phyloP scores from a whole-genome alignment of 176 grass and related monocot species.

The Paspalum vaginatum region DNA sequence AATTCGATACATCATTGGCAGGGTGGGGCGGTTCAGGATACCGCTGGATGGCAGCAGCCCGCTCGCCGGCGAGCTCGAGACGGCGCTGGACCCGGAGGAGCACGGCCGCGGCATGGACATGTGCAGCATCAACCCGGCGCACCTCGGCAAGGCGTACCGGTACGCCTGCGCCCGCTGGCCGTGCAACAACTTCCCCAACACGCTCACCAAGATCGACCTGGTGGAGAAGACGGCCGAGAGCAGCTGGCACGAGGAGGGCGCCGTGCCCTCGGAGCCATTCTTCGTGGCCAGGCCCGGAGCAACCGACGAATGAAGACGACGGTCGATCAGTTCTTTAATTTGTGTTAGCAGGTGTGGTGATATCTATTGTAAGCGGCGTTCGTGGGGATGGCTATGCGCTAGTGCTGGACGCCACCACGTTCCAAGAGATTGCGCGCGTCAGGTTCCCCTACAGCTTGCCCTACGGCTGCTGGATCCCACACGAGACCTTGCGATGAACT shows the following conservation, averaged over 20 bases:
- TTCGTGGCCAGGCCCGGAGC: conserved; percentile 77
- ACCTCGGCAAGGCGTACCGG: conserved; percentile 73
- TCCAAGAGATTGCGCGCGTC: conserved; percentile 73
- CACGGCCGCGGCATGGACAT: conserved; percentile 90
- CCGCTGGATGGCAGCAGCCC: conserved; percentile 79
- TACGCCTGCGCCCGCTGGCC: conserved; percentile 78
- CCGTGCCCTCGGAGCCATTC: conserved; percentile 83
- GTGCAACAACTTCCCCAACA: conserved; percentile 93
- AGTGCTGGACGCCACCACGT: conserved; percentile 64
- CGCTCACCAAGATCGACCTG: conserved; percentile 81
- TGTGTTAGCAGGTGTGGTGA: conserved; percentile 51
- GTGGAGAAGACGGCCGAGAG: conserved; percentile 67
- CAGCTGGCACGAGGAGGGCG: conserved; percentile 71
- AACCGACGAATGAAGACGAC: no score
- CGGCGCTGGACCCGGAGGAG: conserved; percentile 73
- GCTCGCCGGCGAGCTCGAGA: conserved; percentile 60
- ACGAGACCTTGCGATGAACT: no score
- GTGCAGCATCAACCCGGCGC: conserved; percentile 87
- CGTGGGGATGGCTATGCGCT: conserved; percentile 71
- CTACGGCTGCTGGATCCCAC: conserved; percentile 88
- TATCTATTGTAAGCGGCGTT: conserved; percentile 71
- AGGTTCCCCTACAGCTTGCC: conserved; percentile 86
- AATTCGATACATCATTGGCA: no score
- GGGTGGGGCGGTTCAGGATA: conserved; percentile 79
- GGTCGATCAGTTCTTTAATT: background rate